Conservation (phyloP, 2,329 filamentous ascomycete genomes). For the Metarhizium rileyi region DNA sequence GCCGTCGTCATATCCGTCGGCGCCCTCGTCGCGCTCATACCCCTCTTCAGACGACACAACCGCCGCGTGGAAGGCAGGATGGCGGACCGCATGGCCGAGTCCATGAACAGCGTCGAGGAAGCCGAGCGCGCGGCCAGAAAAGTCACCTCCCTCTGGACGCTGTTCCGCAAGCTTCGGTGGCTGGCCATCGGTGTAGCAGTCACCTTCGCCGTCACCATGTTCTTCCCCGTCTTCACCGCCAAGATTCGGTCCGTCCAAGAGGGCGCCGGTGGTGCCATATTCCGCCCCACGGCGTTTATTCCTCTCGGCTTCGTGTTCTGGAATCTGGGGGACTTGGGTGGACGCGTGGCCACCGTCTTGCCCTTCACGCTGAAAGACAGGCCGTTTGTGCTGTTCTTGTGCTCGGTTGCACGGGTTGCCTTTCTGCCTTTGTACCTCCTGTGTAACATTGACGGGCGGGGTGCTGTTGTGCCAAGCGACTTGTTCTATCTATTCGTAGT, state of each 20-base stretch:
- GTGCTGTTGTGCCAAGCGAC: slow-evolving; percentile 68
- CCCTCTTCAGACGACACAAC: slow-evolving; percentile 55
- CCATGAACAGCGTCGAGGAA: slow-evolving; percentile 41
- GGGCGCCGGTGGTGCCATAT: slow-evolving; percentile 42
- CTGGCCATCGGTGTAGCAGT: slow-evolving; percentile 67
- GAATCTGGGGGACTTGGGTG: slow-evolving; percentile 80
- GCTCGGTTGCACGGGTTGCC: slow-evolving; percentile 53
- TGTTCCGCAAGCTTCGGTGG: slow-evolving; percentile 73
- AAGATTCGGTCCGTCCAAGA: slow-evolving; percentile 42
- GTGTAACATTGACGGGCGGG: slow-evolving; percentile 75
- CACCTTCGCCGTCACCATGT: slow-evolving; percentile 81
- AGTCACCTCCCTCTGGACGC: slow-evolving; percentile 44
- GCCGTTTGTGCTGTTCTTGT: slow-evolving; percentile 57
- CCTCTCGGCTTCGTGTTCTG: slow-evolving; percentile 85
- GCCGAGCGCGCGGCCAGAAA: slow-evolving; percentile 42
- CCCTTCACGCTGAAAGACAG: slow-evolving; percentile 48
- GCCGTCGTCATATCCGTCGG: slow-evolving; percentile 65
- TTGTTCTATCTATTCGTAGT: slow-evolving; percentile 79
- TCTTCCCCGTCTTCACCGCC: slow-evolving; percentile 85
- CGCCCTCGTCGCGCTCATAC: slow-evolving; percentile 64
- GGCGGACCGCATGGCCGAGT: slow-evolving; percentile 38
- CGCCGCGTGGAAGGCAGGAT: slow-evolving; percentile 40
- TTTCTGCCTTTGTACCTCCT: slow-evolving; percentile 82
- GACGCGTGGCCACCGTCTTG: slow-evolving; percentile 57
- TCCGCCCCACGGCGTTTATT: slow-evolving; percentile 72